Percentiles rank a stretch among this genome's conserved stretches.
These are phyloP conservation scores for Austroboletus novae-zelandiae DNA, from an alignment of 1,284 basidiomycete genomes.

Conservation along the genomic window DNA sequence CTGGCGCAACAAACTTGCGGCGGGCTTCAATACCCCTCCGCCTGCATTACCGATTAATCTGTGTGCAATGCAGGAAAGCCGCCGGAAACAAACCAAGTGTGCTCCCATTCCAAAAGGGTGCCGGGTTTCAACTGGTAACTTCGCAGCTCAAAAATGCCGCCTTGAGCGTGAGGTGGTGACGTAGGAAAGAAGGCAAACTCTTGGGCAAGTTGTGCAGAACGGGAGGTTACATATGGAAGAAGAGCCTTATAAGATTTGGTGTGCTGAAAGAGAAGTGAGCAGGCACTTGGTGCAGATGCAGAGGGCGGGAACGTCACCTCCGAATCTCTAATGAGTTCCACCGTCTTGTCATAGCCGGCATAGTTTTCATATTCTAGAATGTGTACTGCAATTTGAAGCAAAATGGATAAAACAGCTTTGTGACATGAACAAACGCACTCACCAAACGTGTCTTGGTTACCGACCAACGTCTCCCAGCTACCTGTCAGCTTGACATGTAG, in stretches of 20 bases:
- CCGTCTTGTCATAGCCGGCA: slow-evolving; percentile 76
- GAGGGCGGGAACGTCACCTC: slow-evolving; percentile 42
- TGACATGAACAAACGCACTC: neutral
- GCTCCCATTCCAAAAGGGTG: slow-evolving; percentile 89
- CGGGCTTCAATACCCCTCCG: slow-evolving; percentile 86
- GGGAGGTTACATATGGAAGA: slow-evolving; percentile 68
- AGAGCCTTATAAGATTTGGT: slow-evolving; percentile 61
- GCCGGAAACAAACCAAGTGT: slow-evolving; percentile 64
- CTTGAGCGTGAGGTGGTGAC: slow-evolving; percentile 78
- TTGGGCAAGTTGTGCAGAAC: slow-evolving; percentile 78
- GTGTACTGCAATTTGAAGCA: slow-evolving; percentile 45
- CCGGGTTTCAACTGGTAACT: slow-evolving; percentile 85
- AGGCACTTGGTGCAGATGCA: neutral
- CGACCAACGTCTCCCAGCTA: slow-evolving; percentile 86
- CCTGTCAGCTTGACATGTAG: slow-evolving; percentile 86
- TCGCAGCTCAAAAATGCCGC: slow-evolving; percentile 90
- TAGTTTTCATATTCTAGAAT: slow-evolving; percentile 91
- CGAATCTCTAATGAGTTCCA: slow-evolving; percentile 55
- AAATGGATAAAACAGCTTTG: neutral
- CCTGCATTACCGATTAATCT: slow-evolving; percentile 42
- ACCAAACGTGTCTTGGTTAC: slow-evolving; percentile 82
- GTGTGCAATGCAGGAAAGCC: neutral
- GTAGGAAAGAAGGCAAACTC: slow-evolving; percentile 95
- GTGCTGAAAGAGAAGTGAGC: slow-evolving; percentile 44
- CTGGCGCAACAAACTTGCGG: slow-evolving; percentile 77